A percentile compares a stretch with the other conserved stretches of the same genome.
Evolutionary conservation across 108 stramenopile genomes (phyloP).

Genomic region (Skeletonema potamos): DNA sequence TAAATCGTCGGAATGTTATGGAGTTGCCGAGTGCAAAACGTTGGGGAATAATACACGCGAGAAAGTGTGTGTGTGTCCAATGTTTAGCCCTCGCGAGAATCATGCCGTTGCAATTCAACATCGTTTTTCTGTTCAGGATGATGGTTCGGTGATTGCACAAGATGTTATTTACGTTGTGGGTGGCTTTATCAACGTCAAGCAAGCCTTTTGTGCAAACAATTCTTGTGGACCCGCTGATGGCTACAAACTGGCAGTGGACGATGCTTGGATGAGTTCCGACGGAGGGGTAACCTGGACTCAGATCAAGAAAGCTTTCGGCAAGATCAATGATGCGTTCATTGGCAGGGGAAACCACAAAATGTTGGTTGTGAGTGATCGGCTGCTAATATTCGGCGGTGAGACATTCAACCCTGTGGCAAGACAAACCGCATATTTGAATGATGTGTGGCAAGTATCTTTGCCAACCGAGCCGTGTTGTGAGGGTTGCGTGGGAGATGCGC

Average conservation of each 20-base stretch:
- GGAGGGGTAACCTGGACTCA: slow-evolving; percentile 60
- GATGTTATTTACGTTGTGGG: slow-evolving; percentile 73
- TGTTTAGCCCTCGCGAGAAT: slow-evolving; percentile 75
- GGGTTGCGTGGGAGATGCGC: slow-evolving; percentile 4
- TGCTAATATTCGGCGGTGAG: slow-evolving; percentile 56
- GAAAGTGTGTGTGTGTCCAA: slow-evolving; percentile 71
- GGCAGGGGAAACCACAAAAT: slow-evolving; percentile 49
- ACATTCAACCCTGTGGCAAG: slow-evolving; percentile 24
- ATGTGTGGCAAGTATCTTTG: slow-evolving; percentile 65
- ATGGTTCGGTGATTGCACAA: slow-evolving; percentile 30
- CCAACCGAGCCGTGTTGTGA: slow-evolving; percentile 49
- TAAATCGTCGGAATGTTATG: slow-evolving; percentile 49
- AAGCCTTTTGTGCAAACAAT: slow-evolving; percentile 54
- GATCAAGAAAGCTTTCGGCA: slow-evolving; percentile 46
- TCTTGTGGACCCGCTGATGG: slow-evolving; percentile 67
- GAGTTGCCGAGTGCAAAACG: slow-evolving; percentile 53
- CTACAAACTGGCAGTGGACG: slow-evolving; percentile 64
- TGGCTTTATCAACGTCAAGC: slow-evolving; percentile 57
- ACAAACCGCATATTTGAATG: slow-evolving; percentile 54
- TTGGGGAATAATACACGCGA: slow-evolving; percentile 28
- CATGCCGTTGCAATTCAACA: slow-evolving; percentile 59
- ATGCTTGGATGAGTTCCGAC: slow-evolving; percentile 73
- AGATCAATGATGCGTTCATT: slow-evolving; percentile 17
- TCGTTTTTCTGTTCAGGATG: slow-evolving; percentile 31
- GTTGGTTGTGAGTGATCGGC: slow-evolving; percentile 33